Base-by-base conservation (phyloP, 345 rosid species). In the Excoecaria cochinchinensis region DNA sequence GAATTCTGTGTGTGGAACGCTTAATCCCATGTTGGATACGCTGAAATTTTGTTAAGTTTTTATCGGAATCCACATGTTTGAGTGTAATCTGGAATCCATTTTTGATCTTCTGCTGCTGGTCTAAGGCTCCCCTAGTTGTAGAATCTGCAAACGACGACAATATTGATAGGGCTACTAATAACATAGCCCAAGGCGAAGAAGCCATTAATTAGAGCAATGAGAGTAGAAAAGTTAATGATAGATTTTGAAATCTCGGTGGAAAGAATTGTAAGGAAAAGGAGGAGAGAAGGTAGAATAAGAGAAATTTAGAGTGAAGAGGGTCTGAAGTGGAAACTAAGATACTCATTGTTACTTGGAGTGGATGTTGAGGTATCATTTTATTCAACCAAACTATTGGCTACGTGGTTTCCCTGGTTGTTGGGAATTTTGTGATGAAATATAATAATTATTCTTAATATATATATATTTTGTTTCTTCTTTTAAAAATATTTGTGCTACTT, bases 21-120 rank as follows among this genome's bases (percentile, higher is more conserved):
- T 76, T 87, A 19, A 91, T 76, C 17, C 94, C 96, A 0, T 87
- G 96, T 68, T 80, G 88, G 22, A 93, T 80, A 22, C 86, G 86
- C 79, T 95, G 88, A 64, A 90, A 84, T 61, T 87, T 89, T 46
- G 99, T 91, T 53, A 93, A 75, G 84, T 95, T 95, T 80, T 86
- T 91, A 24, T 89, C 89, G 0, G 89, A 87, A 56, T 95, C 98
- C 1, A 95, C 84, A 46, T 91, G 96, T 73, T 72, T 72, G 21
- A 95, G 90, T 13, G 52, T 76, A 1, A 87, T 78, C 48, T 84
- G 84, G 75, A 95, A 86, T 6, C 93, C 92, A 5, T 71, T 44
- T 71, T 61, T 50, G 36, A 38, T 40, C 38, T 50, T 21, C 36
- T 25, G 8, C 22, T 19, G 38, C 10, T 59, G 51, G 0, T 38